phyloP scores from a whole-genome alignment of 192 early-diverging fungal species.

The Coemansia sp. region DNA sequence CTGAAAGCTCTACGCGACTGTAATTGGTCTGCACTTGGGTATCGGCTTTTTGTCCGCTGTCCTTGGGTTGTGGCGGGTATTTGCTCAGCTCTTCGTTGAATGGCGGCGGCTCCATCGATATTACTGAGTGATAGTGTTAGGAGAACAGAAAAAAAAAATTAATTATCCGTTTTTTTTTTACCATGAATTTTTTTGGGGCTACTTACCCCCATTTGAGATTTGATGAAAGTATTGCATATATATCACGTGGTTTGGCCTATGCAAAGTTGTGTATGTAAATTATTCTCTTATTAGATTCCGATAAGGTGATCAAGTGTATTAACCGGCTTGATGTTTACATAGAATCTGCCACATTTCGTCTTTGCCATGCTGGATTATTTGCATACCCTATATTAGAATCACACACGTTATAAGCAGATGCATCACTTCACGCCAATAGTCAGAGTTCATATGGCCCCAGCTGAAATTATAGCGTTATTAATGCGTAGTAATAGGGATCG shows the following conservation, averaged over 20 bases:
- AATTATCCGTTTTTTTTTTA: neutral
- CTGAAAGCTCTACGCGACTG: neutral
- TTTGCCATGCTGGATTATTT: no score
- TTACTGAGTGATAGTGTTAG: neutral
- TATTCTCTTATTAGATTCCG: no score
- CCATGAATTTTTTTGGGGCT: neutral
- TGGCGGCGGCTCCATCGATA: neutral
- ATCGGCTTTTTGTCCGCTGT: neutral
- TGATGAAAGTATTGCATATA: neutral
- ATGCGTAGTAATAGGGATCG: no score
- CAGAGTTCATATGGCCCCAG: no score
- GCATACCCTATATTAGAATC: no score
- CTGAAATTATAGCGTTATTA: no score
- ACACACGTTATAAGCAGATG: no score
- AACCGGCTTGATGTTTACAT: no score
- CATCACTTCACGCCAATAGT: no score
- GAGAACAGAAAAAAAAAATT: neutral
- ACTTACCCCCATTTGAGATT: neutral
- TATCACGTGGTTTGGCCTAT: neutral
- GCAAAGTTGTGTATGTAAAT: no score
- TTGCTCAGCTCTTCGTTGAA: slow-evolving; percentile 8
- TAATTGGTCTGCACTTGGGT: slow-evolving; percentile 23
- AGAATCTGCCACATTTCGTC: no score
- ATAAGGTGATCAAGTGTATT: no score
- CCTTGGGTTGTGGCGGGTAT: neutral